Evolutionary conservation across 441 rosid genomes (phyloP).

Genomic region (Bocquillonia castaneifolia): DNA sequence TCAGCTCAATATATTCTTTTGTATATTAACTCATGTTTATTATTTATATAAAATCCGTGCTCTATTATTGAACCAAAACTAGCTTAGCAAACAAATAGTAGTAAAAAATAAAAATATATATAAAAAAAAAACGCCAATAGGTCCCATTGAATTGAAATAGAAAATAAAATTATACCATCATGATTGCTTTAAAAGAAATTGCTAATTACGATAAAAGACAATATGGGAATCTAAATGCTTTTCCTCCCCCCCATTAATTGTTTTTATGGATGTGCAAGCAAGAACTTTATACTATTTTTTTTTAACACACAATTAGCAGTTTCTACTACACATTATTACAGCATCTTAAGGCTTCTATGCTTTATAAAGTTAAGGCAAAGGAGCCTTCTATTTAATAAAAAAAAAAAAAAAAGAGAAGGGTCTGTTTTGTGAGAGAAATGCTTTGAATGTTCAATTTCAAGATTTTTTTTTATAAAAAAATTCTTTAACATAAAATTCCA

Average conservation of each 20-base stretch:
- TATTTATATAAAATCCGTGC: neutral
- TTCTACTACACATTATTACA: too few relatives aligned
- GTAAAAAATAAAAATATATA: too few relatives aligned
- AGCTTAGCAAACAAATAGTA: neutral
- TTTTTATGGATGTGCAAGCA: neutral
- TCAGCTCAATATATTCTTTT: slow-evolving; percentile 16
- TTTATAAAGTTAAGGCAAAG: neutral
- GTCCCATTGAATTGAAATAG: neutral
- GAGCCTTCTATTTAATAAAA: neutral
- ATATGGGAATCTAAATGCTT: neutral
- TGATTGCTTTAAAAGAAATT: neutral
- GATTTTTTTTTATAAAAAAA: too few relatives aligned
- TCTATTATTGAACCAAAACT: neutral
- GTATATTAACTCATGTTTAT: neutral
- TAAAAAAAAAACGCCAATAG: too few relatives aligned
- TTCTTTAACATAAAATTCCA: too few relatives aligned
- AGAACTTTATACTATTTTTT: too few relatives aligned
- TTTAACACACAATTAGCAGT: too few relatives aligned
- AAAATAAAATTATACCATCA: slow-evolving; percentile 5
- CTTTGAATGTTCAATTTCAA: too few relatives aligned
- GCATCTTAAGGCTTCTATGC: too few relatives aligned
- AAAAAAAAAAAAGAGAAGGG: too few relatives aligned
- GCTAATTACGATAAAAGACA: neutral
- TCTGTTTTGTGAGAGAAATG: too few relatives aligned
- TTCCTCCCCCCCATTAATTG: neutral